Base-by-base conservation (phyloP, 495 filamentous ascomycete species). In the Hypoxylon crocopeplum region DNA sequence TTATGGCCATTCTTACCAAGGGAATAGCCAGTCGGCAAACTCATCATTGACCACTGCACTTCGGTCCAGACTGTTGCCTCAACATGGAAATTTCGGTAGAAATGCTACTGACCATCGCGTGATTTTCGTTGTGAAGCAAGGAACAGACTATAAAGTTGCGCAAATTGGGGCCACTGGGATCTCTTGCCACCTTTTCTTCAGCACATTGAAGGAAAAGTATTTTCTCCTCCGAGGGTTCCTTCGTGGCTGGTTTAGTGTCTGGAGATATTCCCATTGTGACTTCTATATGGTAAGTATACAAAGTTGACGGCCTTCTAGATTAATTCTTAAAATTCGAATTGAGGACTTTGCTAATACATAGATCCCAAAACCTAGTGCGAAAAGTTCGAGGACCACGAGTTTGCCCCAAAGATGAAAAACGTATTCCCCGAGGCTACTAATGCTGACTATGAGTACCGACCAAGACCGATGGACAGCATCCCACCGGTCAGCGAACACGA, bases 181-280 rank as follows among this genome's bases (percentile, higher is more conserved):
- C 20, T 8, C n/a, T 22, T 34, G 16, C 7, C 11, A 13, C 2
- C 7, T 6, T 3, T 47, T 47, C 29, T 47, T 47, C 17, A 13
- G 29, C 7, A 33, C 1, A 3, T 5, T 47, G 11, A 47, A 21
- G 7, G 11, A 21, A 1, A 16, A 21, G 0, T 47, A 47, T 34
- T 34, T 22, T 5, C 16, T 2, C n/a, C 36, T 51, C 21, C 48
- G 48, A 4, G 36, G 48, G 0, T 32, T 32, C 17, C 20, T 51
- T 16, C 24, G 36, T 15, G 24, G 3, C 6, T 41, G 36, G 48
- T 41, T 41, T 10, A 41, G 48, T 16, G 24, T 51, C 7, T 51
- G 36, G 48, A 21, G 24, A 51, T 51, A 41, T 32, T 51, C 48
- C 10, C 36, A 51, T n/a, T 51, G 48, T 20, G 48, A 51, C 25